These are phyloP conservation scores for Borealophlyctis nickersoniae DNA, from an alignment of 192 early-diverging fungal species.

Conservation along the genomic window DNA sequence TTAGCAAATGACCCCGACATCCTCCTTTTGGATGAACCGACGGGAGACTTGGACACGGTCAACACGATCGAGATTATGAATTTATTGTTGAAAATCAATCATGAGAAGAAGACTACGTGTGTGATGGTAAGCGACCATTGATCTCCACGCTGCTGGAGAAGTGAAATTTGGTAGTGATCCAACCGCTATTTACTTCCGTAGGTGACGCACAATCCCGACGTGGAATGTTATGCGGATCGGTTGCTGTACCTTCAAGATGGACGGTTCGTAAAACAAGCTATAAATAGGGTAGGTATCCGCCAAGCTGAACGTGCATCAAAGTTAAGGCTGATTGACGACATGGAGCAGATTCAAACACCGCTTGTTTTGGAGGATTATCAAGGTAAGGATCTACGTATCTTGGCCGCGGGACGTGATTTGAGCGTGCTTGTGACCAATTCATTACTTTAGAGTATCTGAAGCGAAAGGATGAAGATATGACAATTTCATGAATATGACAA, in stretches of 20 bases:
- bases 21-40: constrained; percentile 86
- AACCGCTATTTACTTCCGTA: background rate
- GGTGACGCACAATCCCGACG: constrained; percentile 38
- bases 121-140: too few relatives aligned
- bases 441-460: too few relatives aligned
- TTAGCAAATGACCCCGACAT: constrained; percentile 77
- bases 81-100: constrained; percentile 29
- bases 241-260: constrained; percentile 35
- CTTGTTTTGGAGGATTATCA: constrained; percentile 31
- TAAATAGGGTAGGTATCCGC: constrained; percentile 20
- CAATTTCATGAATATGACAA: too few relatives aligned
- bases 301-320: background rate
- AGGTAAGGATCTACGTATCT: constrained; percentile 17
- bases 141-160: too few relatives aligned
- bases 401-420: too few relatives aligned
- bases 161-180: too few relatives aligned
- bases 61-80: constrained; percentile 41
- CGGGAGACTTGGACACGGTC: constrained; percentile 64
- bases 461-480: too few relatives aligned
- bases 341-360: constrained; percentile 25
- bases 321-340: background rate
- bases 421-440: too few relatives aligned
- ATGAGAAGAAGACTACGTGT: constrained; percentile 24
- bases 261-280: constrained; percentile 27
- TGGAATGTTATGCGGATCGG: constrained; percentile 36